A percentile compares a stretch with the other conserved stretches of the same genome.
Conservation (phyloP, 345 rosid genomes). For the Murraya koenigii region DNA sequence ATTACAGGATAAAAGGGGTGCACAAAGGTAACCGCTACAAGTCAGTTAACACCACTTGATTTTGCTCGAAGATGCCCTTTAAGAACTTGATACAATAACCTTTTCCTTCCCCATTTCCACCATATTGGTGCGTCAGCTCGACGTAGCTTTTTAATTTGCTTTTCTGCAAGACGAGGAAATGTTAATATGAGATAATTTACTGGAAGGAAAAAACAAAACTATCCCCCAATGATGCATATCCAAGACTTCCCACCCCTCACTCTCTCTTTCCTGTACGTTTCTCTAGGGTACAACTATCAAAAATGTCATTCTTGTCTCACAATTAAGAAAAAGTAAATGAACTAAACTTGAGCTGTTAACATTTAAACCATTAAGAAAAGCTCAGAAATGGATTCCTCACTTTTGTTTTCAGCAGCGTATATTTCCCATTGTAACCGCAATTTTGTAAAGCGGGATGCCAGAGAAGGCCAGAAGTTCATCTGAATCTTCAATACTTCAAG, state of each 20-base stretch:
- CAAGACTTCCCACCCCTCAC: neutral
- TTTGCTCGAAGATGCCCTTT: constrained; percentile 38
- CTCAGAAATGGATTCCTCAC: constrained; percentile 44
- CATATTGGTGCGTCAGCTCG: constrained; percentile 45
- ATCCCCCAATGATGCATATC: neutral
- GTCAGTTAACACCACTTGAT: constrained; percentile 14
- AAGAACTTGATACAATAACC: constrained; percentile 50
- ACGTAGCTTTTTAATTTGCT: constrained; percentile 46
- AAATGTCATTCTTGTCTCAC: neutral
- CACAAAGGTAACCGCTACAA: neutral
- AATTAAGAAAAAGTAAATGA: neutral
- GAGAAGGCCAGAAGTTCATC: constrained; percentile 72
- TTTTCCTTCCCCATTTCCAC: constrained; percentile 83
- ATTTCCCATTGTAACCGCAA: constrained; percentile 60
- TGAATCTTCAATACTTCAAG: constrained; percentile 81
- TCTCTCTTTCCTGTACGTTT: neutral
- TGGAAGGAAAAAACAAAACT: neutral
- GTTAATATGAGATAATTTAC: neutral
- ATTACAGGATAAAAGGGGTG: neutral
- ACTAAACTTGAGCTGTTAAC: neutral
- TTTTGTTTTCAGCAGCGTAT: constrained; percentile 35
- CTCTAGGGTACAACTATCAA: neutral
- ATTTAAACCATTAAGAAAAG: neutral
- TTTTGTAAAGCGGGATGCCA: constrained; percentile 34
- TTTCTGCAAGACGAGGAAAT: constrained; percentile 37